These are phyloP conservation scores for Amaranthus tricolor DNA, from an alignment of 179 eudicot genomes.

Conservation along the genomic window DNA sequence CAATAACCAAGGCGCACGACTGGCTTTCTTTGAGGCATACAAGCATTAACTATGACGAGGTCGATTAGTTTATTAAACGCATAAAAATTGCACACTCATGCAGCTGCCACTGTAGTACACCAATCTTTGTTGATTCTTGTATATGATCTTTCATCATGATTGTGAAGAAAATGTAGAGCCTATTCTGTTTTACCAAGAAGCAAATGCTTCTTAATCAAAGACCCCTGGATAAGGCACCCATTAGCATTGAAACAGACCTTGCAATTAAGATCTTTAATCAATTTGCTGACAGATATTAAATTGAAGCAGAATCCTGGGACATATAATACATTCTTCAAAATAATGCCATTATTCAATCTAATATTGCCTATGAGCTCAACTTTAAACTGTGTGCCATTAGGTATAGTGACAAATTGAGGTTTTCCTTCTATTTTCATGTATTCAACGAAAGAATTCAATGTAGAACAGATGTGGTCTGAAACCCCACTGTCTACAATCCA, in stretches of 20 bases:
- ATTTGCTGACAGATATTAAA: not conserved
- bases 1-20: not conserved
- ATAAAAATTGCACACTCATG: no score
- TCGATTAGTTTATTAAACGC: no score
- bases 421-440: not conserved
- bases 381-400: not conserved
- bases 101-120: no score
- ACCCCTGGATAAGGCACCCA: not conserved
- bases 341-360: not conserved
- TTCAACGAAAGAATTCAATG: not conserved
- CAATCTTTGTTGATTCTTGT: no score
- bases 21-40: no score
- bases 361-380: not conserved
- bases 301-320: not conserved
- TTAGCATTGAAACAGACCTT: not conserved
- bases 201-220: not conserved
- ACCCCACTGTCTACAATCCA: not conserved
- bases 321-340: not conserved
- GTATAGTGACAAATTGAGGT: not conserved
- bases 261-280: not conserved
- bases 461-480: not conserved
- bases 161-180: no score
- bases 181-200: not conserved
- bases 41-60: no score
- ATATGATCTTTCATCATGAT: no score